These are phyloP conservation scores for Fraxinus velutina DNA, from an alignment of 305 asterid species.

Conservation along the genomic window DNA sequence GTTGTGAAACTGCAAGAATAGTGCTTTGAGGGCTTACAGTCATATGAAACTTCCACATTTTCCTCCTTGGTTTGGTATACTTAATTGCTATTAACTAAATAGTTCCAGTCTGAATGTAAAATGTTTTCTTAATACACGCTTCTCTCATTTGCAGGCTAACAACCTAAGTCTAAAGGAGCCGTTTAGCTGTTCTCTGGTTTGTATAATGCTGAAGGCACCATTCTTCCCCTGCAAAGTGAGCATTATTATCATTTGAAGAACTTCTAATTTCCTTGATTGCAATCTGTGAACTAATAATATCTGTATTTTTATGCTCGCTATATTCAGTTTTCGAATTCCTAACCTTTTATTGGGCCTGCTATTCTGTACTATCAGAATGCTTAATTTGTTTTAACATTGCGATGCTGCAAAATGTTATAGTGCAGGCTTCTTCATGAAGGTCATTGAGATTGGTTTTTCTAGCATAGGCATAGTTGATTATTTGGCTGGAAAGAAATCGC, in stretches of 20 bases:
- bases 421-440: neutral
- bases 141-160: conserved; percentile 1
- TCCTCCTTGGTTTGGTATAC: neutral
- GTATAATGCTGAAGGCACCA: conserved; percentile 33
- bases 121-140: neutral
- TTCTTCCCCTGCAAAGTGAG: conserved; percentile 30
- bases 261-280: neutral
- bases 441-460: neutral
- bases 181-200: neutral
- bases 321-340: neutral
- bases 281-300: neutral
- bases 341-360: neutral
- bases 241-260: neutral
- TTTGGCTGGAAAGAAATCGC: neutral
- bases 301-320: neutral
- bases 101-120: neutral
- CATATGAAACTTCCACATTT: neutral
- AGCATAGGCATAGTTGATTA: neutral
- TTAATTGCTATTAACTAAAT: neutral
- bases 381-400: neutral
- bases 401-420: neutral
- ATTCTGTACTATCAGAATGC: neutral
- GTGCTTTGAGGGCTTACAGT: neutral
- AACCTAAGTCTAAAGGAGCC: neutral
- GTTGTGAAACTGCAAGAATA: neutral